Evolutionary conservation across 1,284 basidiomycete genomes (phyloP).

Genomic region (Cystobasidiaceae sp.): DNA sequence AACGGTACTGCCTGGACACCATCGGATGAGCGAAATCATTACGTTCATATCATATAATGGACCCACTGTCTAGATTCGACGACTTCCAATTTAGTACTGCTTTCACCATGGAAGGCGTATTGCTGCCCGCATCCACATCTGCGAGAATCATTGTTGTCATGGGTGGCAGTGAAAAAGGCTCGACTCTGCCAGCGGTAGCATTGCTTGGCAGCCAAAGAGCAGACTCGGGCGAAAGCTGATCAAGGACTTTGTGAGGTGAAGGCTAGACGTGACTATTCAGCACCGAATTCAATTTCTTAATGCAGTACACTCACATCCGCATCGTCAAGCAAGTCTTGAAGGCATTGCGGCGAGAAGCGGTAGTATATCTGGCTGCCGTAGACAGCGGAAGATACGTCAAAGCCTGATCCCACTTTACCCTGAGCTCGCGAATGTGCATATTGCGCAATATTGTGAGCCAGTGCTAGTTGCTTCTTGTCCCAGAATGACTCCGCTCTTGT

Average conservation of each 20-base stretch:
- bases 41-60: slow-evolving; percentile 32
- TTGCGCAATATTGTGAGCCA: slow-evolving; percentile 87
- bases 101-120: slow-evolving; percentile 84
- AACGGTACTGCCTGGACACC: neutral
- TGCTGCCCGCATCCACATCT: slow-evolving; percentile 86
- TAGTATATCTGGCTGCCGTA: slow-evolving; percentile 93
- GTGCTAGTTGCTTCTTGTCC: slow-evolving; percentile 48
- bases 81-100: slow-evolving; percentile 81
- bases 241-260: slow-evolving; percentile 15
- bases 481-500: slow-evolving; percentile 50
- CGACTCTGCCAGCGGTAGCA: slow-evolving; percentile 51
- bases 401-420: slow-evolving; percentile 95
- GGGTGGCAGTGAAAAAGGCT: slow-evolving; percentile 72
- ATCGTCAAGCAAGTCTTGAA: slow-evolving; percentile 33
- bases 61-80: slow-evolving; percentile 57
- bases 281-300: too few species aligned
- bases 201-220: slow-evolving; percentile 58
- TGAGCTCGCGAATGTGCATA: slow-evolving; percentile 94
- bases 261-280: too few species aligned
- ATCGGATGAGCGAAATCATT: too few species aligned
- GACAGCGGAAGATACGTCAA: slow-evolving; percentile 89
- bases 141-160: slow-evolving; percentile 75
- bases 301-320: slow-evolving; percentile 3
- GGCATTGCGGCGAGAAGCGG: slow-evolving; percentile 66
- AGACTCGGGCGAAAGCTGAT: slow-evolving; percentile 52